Percentiles rank a stretch among this genome's conserved stretches.
Conservation (phyloP, 768 basidiomycete genomes). For the Panaeolus cyanescens region DNA sequence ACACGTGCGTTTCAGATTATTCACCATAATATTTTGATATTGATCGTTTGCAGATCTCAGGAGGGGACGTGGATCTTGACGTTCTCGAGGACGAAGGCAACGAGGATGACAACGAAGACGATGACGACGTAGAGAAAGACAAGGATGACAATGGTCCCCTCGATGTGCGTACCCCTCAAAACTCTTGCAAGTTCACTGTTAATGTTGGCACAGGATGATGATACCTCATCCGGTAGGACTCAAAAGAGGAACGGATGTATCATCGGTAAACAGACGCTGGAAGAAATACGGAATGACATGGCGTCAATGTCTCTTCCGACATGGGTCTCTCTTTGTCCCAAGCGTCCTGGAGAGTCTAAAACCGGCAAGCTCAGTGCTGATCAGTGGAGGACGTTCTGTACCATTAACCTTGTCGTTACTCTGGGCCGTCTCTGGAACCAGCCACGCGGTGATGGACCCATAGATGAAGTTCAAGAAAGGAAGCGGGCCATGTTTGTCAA, state of each 20-base stretch:
- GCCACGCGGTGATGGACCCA: background rate
- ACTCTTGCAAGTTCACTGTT: no score
- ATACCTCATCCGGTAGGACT: no score
- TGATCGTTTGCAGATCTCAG: no score
- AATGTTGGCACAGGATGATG: no score
- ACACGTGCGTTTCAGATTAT: background rate
- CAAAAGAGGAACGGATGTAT: no score
- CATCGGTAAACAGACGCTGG: no score
- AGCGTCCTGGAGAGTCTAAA: constrained; percentile 11
- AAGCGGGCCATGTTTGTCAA: constrained; percentile 17
- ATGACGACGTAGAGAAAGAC: no score
- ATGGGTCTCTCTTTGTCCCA: constrained; percentile 16
- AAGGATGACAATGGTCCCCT: no score
- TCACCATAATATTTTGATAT: background rate
- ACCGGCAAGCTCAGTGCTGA: constrained; percentile 33
- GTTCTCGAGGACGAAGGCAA: no score
- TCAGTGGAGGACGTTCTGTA: constrained; percentile 27
- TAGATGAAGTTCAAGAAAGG: background rate
- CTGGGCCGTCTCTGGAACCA: constrained; percentile 28
- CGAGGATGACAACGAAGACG: no score
- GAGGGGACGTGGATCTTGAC: no score
- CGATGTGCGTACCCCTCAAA: no score
- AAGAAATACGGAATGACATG: constrained; percentile 18
- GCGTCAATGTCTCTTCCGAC: constrained; percentile 16
- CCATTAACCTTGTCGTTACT: constrained; percentile 26